phyloP scores from a whole-genome alignment of 1,139 yeast species.

The Hanseniaspora sp. region DNA sequence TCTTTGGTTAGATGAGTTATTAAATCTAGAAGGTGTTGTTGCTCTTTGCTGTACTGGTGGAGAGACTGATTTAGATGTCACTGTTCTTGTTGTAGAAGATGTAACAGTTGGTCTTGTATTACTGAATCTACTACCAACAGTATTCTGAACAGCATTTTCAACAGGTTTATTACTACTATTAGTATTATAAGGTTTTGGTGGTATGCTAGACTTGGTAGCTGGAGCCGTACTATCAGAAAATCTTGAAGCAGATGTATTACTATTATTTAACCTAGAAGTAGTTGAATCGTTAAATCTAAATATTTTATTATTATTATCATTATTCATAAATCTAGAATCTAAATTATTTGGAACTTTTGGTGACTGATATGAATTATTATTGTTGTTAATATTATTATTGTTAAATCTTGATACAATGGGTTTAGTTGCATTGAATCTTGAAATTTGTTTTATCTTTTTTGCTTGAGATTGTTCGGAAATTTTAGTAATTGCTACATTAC shows the following conservation, averaged over 20 bases:
- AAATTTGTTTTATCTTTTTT: neutral
- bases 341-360: too few species aligned
- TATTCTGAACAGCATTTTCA: neutral
- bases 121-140: neutral
- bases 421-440: neutral
- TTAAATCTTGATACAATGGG: neutral
- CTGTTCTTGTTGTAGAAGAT: neutral
- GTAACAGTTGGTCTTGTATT: neutral
- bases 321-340: too few species aligned
- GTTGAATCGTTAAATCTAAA: too few species aligned
- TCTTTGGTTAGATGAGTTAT: neutral
- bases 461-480: neutral
- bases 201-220: too few species aligned
- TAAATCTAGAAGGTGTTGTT: neutral
- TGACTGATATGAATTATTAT: neutral
- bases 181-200: neutral
- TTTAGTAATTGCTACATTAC: neutral
- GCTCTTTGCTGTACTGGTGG: neutral
- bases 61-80: neutral
- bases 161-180: neutral
- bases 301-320: too few species aligned
- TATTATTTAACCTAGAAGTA: neutral
- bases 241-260: neutral
- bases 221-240: too few species aligned
- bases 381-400: neutral